Base-by-base conservation (phyloP, 768 basidiomycete genomes). In the Tylopilus sp. region DNA sequence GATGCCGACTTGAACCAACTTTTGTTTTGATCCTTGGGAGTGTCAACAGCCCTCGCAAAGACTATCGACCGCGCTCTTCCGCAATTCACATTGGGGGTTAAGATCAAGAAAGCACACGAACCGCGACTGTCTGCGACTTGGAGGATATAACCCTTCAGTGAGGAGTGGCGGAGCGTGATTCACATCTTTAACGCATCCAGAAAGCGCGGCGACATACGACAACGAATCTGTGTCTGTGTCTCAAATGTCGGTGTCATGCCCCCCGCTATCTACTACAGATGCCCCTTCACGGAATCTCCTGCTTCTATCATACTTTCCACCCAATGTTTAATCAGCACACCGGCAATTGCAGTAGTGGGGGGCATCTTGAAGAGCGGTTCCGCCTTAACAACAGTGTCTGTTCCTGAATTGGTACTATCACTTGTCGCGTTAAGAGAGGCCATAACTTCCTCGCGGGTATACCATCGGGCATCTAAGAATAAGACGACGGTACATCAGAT, bases 321-420 rank as follows among this genome's bases (percentile, higher is more conserved):
- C 93, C 93, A 95, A 48, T 91, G 81, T 44, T 80, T 73, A 59
- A 95, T 87, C 62, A 95, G 68, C 26, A 88, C 81, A n/a, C 93
- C 93, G 0, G 88, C 91, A 49, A 94, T 86, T 8, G 91, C 88
- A 21, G 81, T 86, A 2, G 65, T 62, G 7, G 89, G 85, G 1
- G 93, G 92, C n/a, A 94, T 69, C 56, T 79, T 80, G 70, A 93
- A 85, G 8, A 80, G 73, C 5, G 80, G 76, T 42, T 78, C 79
- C 23, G 69, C 72, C 42, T 62, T 61, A 40, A 44, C 49, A 25
- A 52, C 52, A 10, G 45, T 50, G 25, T 59, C 47, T 15, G 52
- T 50, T 43, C 61, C 60, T 21, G 44, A 64, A 48, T 38, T 49
- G 23, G 43, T 31, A 28, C 8, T 26, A 26, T 71, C 69, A 1